Evolutionary conservation across 495 filamentous ascomycete species (phyloP).

Genomic region (Tuber magnatum): DNA sequence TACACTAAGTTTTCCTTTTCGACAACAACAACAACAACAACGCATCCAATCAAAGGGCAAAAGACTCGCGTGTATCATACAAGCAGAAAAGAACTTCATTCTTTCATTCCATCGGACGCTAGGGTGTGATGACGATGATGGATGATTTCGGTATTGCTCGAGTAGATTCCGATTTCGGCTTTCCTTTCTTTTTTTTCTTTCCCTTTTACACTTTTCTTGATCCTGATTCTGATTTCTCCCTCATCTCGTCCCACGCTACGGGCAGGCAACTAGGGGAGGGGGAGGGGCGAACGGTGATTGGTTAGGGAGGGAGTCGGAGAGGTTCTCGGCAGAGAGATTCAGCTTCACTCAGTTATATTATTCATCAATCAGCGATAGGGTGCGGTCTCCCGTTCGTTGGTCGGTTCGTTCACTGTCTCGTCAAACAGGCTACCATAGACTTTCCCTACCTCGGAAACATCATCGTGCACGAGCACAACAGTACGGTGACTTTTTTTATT

Average conservation of each 20-base stretch:
- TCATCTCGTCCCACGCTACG: background rate
- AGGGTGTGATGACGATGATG: background rate
- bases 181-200: background rate
- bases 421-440: constrained; percentile 5
- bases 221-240: background rate
- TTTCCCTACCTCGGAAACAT: constrained; percentile 27
- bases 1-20: constrained; percentile 8
- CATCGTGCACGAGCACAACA: background rate
- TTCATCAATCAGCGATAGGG: constrained; percentile 19
- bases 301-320: background rate
- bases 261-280: background rate
- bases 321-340: background rate
- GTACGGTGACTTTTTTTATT: background rate
- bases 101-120: background rate
- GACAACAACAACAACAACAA: background rate
- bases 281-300: background rate
- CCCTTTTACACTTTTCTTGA: background rate
- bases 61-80: too few species aligned
- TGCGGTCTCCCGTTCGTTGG: constrained; percentile 18
- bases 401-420: background rate
- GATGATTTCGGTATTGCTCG: background rate
- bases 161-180: background rate
- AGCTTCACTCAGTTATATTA: constrained; percentile 13
- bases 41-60: constrained; percentile 23
- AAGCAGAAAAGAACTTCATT: background rate